Conservation (phyloP, 148 eudicot genomes). For the Rhododendron williamsianum region DNA sequence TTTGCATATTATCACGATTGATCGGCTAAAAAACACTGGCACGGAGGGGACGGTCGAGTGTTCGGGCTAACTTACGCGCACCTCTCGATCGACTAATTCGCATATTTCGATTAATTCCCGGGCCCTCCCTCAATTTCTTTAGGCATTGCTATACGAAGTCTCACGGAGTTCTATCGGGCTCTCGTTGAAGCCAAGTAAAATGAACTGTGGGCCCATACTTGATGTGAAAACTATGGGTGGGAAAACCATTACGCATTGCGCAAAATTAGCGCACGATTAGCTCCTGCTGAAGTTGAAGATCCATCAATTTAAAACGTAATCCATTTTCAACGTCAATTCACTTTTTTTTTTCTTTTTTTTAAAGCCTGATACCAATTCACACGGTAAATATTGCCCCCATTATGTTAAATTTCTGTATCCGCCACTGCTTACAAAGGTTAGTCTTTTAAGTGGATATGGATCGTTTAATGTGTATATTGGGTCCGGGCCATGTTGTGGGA, state of each 20-base stretch:
- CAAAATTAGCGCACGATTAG: background rate
- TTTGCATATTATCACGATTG: background rate
- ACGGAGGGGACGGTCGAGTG: no score
- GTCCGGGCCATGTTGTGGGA: no score
- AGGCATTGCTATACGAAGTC: background rate
- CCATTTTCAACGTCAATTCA: background rate
- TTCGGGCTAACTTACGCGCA: no score
- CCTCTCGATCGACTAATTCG: no score
- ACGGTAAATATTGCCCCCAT: no score
- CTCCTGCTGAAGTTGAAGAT: background rate
- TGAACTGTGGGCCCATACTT: background rate
- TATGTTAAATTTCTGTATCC: no score
- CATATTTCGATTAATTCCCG: background rate
- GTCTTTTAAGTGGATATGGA: no score
- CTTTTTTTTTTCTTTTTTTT: no score
- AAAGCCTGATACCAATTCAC: background rate
- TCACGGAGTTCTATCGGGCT: background rate
- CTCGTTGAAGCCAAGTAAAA: background rate
- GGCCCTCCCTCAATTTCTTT: background rate
- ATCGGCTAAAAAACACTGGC: no score
- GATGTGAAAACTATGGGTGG: background rate
- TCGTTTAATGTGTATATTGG: no score
- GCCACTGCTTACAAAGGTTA: no score
- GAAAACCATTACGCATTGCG: background rate
- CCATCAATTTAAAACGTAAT: background rate